Evolutionary conservation across 148 eudicot genomes (phyloP), one percentile per base, ranked within the genome.

Genomic region (Rhododendron ferrugineum): DNA sequence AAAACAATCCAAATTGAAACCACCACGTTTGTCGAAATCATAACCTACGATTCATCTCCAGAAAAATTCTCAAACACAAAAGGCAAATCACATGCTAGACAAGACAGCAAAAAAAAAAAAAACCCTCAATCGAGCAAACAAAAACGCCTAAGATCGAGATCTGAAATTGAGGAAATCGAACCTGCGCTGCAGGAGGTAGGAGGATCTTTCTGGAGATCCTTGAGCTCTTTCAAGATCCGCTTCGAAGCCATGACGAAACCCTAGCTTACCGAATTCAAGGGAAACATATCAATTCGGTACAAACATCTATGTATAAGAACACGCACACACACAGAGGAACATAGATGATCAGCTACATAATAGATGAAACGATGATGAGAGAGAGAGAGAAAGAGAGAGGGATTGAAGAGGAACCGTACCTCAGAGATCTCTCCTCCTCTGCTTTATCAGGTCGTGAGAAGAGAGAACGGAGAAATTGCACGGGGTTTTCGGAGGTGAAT

Each of bases 201-300:
- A 83, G 91, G 90, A 90, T 90, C 92, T 49, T 85, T 91, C 89
- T 90, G 91, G 7, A 91, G 89, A 91, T 88, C 92, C 89, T 90
- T 91, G 60, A 90, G 81, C 56, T 91, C 92, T 68, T 88, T 90
- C 86, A 90, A 86, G 84, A 90, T 90, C 66, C 92, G 87, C 91
- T 91, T 91, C 3, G 91, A 89, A 42, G 93, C 92, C 93, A 91
- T 91, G 88, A 80, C 79, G 50, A 77, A 88, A 86, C 81, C 90
- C 85, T 84, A 83, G 74, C 60, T 87, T 72, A 14, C 62, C 77
- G 54, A 85, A 86, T 87, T 52, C 90, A 90, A 78, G 8, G 75
- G 85, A 58, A 86, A 82, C 84, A 86, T 75, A 28, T 72, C 68
- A 82, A 49, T 36, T 72, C 20, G 14, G 40, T 20, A 75, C 9